These are phyloP conservation scores for Nakazawaea holstii DNA, from an alignment of 805 yeast species.

Conservation along the genomic window DNA sequence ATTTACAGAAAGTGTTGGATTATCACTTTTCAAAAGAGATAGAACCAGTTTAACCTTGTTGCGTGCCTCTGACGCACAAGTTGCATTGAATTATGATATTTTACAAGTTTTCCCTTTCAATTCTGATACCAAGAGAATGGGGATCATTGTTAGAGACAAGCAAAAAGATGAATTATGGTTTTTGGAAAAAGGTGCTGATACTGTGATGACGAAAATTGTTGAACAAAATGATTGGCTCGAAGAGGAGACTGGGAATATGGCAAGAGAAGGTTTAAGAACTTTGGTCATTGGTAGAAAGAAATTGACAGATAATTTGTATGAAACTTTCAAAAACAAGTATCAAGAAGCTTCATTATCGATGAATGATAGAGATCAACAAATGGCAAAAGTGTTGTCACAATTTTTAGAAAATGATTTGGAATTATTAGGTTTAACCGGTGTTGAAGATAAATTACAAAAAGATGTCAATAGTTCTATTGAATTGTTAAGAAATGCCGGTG, in stretches of 20 bases:
- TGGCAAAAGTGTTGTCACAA: constrained; percentile 63
- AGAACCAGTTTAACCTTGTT: constrained; percentile 64
- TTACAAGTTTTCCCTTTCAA: constrained; percentile 88
- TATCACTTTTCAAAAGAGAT: constrained; percentile 77
- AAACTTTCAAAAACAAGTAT: constrained; percentile 60
- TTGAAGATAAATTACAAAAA: constrained; percentile 88
- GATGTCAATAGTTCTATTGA: constrained; percentile 93
- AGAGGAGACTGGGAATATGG: constrained; percentile 97
- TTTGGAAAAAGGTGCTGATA: constrained; percentile 92
- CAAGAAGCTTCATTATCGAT: constrained; percentile 71
- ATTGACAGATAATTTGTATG: constrained; percentile 47
- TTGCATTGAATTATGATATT: constrained; percentile 54
- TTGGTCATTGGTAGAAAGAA: constrained; percentile 88
- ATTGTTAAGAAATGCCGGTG: constrained; percentile 89
- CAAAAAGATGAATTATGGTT: constrained; percentile 74
- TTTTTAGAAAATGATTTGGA: constrained; percentile 81
- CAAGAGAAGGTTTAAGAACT: constrained; percentile 95
- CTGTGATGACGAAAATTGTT: constrained; percentile 84
- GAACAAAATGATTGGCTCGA: constrained; percentile 92
- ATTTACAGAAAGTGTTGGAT: constrained; percentile 83
- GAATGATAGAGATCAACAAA: constrained; percentile 69
- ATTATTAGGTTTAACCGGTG: constrained; percentile 90
- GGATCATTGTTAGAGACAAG: constrained; percentile 67
- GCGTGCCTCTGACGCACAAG: constrained; percentile 50
- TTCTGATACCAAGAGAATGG: constrained; percentile 96